Base-by-base conservation (phyloP, 805 yeast species). In the Wickerhamiella musiphila region DNA sequence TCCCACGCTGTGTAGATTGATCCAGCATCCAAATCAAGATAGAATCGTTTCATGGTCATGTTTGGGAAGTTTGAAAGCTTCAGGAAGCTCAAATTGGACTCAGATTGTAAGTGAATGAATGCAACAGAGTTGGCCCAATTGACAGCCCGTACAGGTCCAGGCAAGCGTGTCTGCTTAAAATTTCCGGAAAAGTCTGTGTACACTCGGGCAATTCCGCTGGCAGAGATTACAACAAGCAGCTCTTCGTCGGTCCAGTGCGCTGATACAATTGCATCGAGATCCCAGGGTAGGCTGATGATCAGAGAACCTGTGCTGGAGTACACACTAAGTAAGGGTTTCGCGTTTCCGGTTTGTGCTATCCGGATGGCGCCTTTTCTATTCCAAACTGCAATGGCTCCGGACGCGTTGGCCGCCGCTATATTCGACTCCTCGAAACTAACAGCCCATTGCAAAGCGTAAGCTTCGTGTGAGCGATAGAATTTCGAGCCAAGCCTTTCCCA, bases 401-500 rank as follows among this genome's bases (percentile, higher is more conserved):
- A 66, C 34, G 54, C 54, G 0, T 69, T 56, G 0, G 77, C 70
- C 11, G 69, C 51, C 4, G 65, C 57, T 4, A 72, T 67, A 9
- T 53, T 45, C 40, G 57, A 63, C 34, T 68, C 61, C 11, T 47
- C 46, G 5, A 68, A 30, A 18, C 60, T 52, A 8, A 60, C 40
- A 12, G 61, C 52, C 78, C 78, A 72, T 33, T 61, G 53, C 43
- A 70, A 47, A 1, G 57, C 63, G 45, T 67, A 73, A 35, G 78
- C 73, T 13, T 68, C 64, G 34, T 73, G 53, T 12, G 65, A 61
- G 34, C 77, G 59, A 43, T 81, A 83, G 49, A 67, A 79, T 7
- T 70, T 75, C 50, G 71, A 70, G 33, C 69, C 72, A 13, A 83
- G 62, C 40, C 74, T 65, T 50, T 82, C 93, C 95, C 95, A 83